phyloP scores from a whole-genome alignment of 2,329 filamentous ascomycete species.

The Xylariales sp. region DNA sequence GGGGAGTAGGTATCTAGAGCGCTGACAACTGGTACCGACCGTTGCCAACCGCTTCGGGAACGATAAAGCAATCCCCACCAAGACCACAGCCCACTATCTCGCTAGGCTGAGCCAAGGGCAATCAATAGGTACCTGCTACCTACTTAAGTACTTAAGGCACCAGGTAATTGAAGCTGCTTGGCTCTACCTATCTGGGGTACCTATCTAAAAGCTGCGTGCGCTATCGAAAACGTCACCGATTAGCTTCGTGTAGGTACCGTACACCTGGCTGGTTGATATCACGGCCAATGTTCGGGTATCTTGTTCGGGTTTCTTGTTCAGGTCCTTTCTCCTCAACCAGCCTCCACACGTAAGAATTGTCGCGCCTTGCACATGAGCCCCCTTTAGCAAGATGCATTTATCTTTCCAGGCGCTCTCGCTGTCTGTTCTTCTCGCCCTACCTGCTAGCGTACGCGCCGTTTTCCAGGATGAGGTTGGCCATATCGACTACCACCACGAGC shows the following conservation, averaged over 20 bases:
- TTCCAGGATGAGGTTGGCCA: conserved; percentile 92
- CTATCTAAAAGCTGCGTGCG: neutral
- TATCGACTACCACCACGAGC: conserved; percentile 91
- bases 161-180: too few species aligned
- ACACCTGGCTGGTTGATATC: conserved; percentile 14
- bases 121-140: too few species aligned
- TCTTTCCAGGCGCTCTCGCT: conserved; percentile 45
- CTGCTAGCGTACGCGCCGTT: conserved; percentile 71
- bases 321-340: conserved; percentile 7
- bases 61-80: neutral
- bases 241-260: conserved; percentile 7
- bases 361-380: conserved; percentile 31
- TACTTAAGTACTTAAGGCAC: too few species aligned
- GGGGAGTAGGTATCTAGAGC: neutral
- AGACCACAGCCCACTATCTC: neutral
- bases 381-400: conserved; percentile 45
- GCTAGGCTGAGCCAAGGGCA: neutral
- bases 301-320: conserved; percentile 6
- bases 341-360: neutral
- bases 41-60: neutral
- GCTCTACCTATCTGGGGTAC: neutral
- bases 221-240: conserved; percentile 32
- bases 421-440: conserved; percentile 55
- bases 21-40: conserved; percentile 6
- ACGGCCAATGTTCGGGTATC: conserved; percentile 25